Evolutionary conservation across 805 yeast species (phyloP), one percentile per base, ranked within the genome.

Genomic region (Zygosaccharomyces lentus): DNA sequence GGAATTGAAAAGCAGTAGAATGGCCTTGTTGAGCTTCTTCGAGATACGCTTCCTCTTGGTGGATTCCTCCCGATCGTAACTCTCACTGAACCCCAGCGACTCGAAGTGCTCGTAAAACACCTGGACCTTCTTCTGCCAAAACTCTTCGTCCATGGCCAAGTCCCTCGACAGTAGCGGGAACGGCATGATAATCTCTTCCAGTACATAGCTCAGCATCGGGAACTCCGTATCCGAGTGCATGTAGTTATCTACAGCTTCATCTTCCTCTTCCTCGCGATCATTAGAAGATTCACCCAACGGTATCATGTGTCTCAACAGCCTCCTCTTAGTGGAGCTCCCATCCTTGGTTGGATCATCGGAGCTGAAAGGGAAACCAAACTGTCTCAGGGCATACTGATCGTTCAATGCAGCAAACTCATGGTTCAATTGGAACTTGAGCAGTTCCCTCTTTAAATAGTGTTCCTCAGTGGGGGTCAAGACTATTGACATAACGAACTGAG

Each of bases 401-500:
- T 81, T 76, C 34, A 89, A 65, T 17, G 62, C 63, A 24, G 70
- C 76, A 34, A 88, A 70, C 62, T 91, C 99, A 4, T 72, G 59
- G 9, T 74, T 72, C 26, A 89, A 66, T 58, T 85, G 77, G 9
- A 75, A 70, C 50, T 78, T 75, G 23, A 91, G 68, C 13, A 91
- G 72, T 65, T 87, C 90, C 57, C 95, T 80, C 65, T 91, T 91
- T 44, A 93, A 73, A 63, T 84, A 86, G 59, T 91, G 97, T 65
- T 88, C 96, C 62, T 90, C 87, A 0, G 77, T 71, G 2, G 90
- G 78, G 10, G 79, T 66, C 38, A 84, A 44, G 10, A 6, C 39
- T 9, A 26, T 31, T n/a, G 48, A 29, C 53, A 49, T 49, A 19
- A n/a, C 16, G n/a, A 12, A 16, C 32, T 29, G n/a, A 25, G 32